A percentile compares a stretch with the other conserved stretches of the same genome.
phyloP scores from a whole-genome alignment of 23 red algal species.

The Gracilaria vermiculophylla region DNA sequence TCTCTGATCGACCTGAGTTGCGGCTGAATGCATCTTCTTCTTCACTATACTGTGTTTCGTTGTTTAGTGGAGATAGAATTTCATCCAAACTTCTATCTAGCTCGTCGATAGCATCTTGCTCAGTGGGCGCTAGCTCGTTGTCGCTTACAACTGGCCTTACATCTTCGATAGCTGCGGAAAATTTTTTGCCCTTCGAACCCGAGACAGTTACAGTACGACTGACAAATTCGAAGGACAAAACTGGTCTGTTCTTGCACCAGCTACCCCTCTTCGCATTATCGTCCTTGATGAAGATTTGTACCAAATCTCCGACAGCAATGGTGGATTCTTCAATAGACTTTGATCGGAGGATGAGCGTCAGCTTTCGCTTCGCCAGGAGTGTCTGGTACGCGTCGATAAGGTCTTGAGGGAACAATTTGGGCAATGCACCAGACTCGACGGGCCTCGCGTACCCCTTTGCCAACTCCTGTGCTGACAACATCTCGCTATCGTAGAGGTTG shows the following conservation, averaged over 20 bases:
- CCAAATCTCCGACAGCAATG: slow-evolving; percentile 16
- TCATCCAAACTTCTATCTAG: background rate
- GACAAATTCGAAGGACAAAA: background rate
- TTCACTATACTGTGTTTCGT: background rate
- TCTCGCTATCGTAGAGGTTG: slow-evolving; percentile 29
- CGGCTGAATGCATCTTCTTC: background rate
- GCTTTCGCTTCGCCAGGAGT: slow-evolving; percentile 32
- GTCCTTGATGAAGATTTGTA: slow-evolving; percentile 17
- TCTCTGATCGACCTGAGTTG: too few relatives aligned
- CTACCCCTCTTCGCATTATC: background rate
- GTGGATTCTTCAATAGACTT: background rate
- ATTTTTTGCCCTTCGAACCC: background rate
- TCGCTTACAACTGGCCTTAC: background rate
- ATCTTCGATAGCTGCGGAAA: slow-evolving; percentile 13
- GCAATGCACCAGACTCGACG: background rate
- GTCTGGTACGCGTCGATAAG: background rate
- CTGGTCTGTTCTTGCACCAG: background rate
- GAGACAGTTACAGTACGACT: slow-evolving; percentile 4
- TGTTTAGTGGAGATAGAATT: background rate
- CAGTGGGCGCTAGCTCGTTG: slow-evolving; percentile 2
- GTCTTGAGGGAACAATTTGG: background rate
- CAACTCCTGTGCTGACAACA: slow-evolving; percentile 9
- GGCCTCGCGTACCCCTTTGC: slow-evolving; percentile 34
- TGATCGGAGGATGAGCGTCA: slow-evolving; percentile 16
- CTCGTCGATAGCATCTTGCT: slow-evolving; percentile 25